Percentiles rank a stretch among this genome's conserved stretches.
Evolutionary conservation across 2,329 filamentous ascomycete species (phyloP).

Genomic region (Xylaria sp.): DNA sequence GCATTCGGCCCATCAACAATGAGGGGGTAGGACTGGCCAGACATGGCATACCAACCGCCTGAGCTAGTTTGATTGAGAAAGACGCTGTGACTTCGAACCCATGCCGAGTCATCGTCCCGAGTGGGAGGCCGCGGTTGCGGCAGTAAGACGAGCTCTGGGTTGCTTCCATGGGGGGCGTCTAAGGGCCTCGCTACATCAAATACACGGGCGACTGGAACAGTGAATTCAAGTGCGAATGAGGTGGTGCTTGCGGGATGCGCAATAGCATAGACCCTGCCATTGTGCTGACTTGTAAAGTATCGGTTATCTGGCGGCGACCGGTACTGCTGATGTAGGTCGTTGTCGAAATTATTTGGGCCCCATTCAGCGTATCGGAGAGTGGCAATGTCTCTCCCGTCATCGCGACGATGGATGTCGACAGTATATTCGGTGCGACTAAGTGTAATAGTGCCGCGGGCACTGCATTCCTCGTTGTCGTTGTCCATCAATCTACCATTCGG

Average conservation of each 20-base stretch:
- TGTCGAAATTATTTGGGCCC: conserved; percentile 89
- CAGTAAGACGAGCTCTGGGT: conserved; percentile 80
- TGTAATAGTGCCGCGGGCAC: conserved; percentile 78
- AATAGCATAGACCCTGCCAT: conserved; percentile 83
- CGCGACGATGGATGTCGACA: conserved; percentile 78
- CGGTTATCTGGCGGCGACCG: conserved; percentile 79
- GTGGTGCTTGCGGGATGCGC: conserved; percentile 66
- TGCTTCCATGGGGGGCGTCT: conserved; percentile 64
- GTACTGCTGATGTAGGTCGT: conserved; percentile 85
- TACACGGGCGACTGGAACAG: conserved; percentile 81
- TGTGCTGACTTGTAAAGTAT: conserved; percentile 86
- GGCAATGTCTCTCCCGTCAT: conserved; percentile 77
- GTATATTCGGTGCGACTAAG: conserved; percentile 89
- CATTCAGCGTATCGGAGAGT: conserved; percentile 94
- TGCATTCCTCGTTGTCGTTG: conserved; percentile 72
- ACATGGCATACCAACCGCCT: conserved; percentile 95
- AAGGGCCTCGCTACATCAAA: conserved; percentile 84
- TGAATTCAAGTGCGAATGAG: conserved; percentile 71
- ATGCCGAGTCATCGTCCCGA: conserved; percentile 54
- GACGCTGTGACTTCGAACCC: conserved; percentile 67
- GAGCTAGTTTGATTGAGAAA: conserved; percentile 85
- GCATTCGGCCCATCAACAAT: conserved; percentile 70
- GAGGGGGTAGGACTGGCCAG: conserved; percentile 82
- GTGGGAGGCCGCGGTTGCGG: conserved; percentile 78
- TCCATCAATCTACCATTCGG: conserved; percentile 70